Conservation (phyloP, 2,329 filamentous ascomycete species). For the Ophiostoma piceae region DNA sequence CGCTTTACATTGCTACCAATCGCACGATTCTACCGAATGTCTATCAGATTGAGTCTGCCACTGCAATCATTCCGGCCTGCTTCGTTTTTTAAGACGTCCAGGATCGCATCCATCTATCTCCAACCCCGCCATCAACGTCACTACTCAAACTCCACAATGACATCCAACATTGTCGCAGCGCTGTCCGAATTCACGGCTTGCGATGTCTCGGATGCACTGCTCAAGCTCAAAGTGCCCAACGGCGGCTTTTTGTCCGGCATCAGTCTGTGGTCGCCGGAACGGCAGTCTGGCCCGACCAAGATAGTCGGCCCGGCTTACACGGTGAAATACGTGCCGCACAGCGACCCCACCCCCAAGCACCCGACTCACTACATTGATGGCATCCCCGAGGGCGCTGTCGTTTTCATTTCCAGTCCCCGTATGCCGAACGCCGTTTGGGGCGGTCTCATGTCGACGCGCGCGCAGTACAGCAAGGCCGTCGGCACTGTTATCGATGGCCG, state of each 20-base stretch:
- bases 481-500: conserved; percentile 50
- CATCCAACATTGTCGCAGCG: conserved; percentile 29
- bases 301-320: conserved; percentile 53
- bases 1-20: neutral
- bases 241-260: conserved; percentile 52
- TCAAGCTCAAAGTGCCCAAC: conserved; percentile 44
- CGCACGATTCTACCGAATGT: neutral
- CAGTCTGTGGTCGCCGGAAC: conserved; percentile 50
- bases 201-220: conserved; percentile 49
- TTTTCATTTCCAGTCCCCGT: conserved; percentile 48
- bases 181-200: conserved; percentile 37
- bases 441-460: conserved; percentile 48
- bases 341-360: conserved; percentile 43
- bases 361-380: conserved; percentile 48
- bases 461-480: conserved; percentile 40
- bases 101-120: neutral
- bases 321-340: conserved; percentile 46
- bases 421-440: conserved; percentile 50
- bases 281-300: conserved; percentile 47
- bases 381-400: conserved; percentile 42
- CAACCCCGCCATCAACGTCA: neutral
- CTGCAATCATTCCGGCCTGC: neutral
- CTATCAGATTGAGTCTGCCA: neutral
- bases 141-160: neutral
- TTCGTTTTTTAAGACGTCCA: neutral